These are phyloP conservation scores for Penicillium lagena DNA, from an alignment of 495 filamentous ascomycete species.

Conservation along the genomic window DNA sequence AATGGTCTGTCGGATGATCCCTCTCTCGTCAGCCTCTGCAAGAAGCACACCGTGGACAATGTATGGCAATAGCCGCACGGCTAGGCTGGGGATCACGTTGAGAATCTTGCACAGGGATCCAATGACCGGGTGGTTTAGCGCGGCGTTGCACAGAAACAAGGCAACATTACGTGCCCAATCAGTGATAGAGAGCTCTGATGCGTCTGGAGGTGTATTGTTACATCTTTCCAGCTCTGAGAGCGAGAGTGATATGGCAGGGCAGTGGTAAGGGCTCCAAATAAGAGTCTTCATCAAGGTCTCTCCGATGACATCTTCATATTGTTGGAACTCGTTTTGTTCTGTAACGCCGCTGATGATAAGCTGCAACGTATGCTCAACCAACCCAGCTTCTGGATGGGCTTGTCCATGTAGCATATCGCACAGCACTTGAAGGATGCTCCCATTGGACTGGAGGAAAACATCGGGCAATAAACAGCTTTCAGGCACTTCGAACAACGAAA, in stretches of 20 bases:
- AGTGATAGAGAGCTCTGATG: conserved; percentile 14
- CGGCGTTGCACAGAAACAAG: conserved; percentile 53
- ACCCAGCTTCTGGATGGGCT: conserved; percentile 56
- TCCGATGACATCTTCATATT: conserved; percentile 39
- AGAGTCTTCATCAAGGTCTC: conserved; percentile 34
- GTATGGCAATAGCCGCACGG: conserved; percentile 66
- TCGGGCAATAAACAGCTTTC: conserved; percentile 3
- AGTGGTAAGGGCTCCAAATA: conserved; percentile 38
- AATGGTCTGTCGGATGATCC: conserved; percentile 24
- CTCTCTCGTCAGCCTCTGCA: conserved; percentile 31
- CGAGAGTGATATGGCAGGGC: conserved; percentile 20
- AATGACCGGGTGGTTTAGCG: conserved; percentile 57
- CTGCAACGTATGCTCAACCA: conserved; percentile 73
- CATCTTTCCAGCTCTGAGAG: conserved; percentile 9
- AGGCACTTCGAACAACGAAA: conserved; percentile 13
- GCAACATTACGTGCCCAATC: conserved; percentile 63
- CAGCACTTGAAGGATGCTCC: conserved; percentile 56
- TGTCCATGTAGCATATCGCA: conserved; percentile 59
- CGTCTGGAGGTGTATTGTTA: conserved; percentile 2
- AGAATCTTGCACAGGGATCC: conserved; percentile 58
- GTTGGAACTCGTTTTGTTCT: conserved; percentile 37
- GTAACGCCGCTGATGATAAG: conserved; percentile 55
- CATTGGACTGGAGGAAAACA: conserved; percentile 31
- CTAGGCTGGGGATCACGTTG: conserved; percentile 54
- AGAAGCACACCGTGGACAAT: conserved; percentile 73